Base-by-base conservation (phyloP, 75 land plant genomes). In the Adiantum capillusveneris region DNA sequence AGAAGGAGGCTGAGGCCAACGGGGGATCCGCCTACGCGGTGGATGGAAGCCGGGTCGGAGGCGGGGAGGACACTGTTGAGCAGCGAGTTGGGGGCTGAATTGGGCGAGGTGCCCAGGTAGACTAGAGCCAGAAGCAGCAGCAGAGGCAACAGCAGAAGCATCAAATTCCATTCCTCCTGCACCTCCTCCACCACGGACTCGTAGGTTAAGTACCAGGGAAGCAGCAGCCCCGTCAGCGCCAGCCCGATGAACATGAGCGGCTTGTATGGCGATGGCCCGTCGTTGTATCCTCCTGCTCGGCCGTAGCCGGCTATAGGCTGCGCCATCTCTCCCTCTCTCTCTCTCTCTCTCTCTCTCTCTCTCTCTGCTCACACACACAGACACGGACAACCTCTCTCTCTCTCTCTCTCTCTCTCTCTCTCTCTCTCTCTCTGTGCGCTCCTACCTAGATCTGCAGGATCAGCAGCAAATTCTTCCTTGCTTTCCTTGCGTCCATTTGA, bases 161-260 rank as follows among this genome's bases (percentile, higher is more conserved):
- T 5, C 6, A 53, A 6, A 18, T 53, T 53, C 55, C 18, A 22
- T 13, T 26, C 3, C 55, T 53, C 25, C 55, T 22, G 25, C 2
- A 53, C 28, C 28, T 53, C 55, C 55, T 26, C 55, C 28, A 53
- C 28, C 12, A 26, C 55, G 25, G 55, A 7, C 55, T 53, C 55
- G 14, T 25, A 53, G 28, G 29, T 12, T 1, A 53, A 26, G 28
- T 53, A 53, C 29, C 25, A 53, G 6, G 55, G 55, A 6, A 53
- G 28, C 6, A 24, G 6, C 2, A 53, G 55, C 9, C 55, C 55
- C 29, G 25, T 18, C 28, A 3, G 27, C 1, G 24, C 55, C 16
- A 53, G 2, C 12, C 2, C 25, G 6, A 53, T 25, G 3, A 53
- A 13, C 25, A 53, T 2, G 27, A 53, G 28, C 6, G 55, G 55